Evolutionary conservation across 495 filamentous ascomycete genomes (phyloP), one percentile per base, ranked within the genome.

Genomic region (Penicillium roqueforti): DNA sequence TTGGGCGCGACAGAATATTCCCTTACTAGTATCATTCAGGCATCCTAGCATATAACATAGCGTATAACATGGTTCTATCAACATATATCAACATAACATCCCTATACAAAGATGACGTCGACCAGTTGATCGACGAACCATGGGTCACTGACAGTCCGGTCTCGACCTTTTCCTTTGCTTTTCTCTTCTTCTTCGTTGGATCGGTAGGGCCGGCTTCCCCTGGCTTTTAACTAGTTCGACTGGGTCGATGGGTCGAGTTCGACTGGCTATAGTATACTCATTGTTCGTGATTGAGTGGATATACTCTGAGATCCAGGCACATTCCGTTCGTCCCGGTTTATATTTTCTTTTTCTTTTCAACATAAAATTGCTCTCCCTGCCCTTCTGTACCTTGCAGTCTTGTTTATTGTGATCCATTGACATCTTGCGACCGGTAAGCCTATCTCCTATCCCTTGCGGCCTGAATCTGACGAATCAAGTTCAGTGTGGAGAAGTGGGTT

Each of bases 241-340:
- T 16, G 6, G n/a, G n/a, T n/a, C n/a, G n/a, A n/a, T n/a, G n/a
- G n/a, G n/a, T n/a, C n/a, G n/a, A n/a, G 14, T 36, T 36, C 13
- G 7, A 36, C 32, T 36, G 32, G 32, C 3, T 36, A 36, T n/a
- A 31, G 4, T 23, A 4, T 23, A 13, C n/a, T 36, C 32, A 16
- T 36, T 7, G 32, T 14, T 34, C 6, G 56, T 55, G 56, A 51
- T 42, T 45, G 45, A 23, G 62, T 62, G 50, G 62, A 39, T 47
- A 48, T 47, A 39, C 7, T 40, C 55, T 40, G 43, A 57, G 46
- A 47, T 29, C 40, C 55, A 56, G 52, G 54, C 29, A 52, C 42
- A 29, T 36, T 54, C 51, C 54, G 49, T 47, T 50, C n/a, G n/a
- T n/a, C 39, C 49, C 50, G 47, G 41, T 19, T 20, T 55, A 19